Evolutionary conservation across 768 basidiomycete genomes (phyloP).

Genomic region (Boletus barrowsii): DNA sequence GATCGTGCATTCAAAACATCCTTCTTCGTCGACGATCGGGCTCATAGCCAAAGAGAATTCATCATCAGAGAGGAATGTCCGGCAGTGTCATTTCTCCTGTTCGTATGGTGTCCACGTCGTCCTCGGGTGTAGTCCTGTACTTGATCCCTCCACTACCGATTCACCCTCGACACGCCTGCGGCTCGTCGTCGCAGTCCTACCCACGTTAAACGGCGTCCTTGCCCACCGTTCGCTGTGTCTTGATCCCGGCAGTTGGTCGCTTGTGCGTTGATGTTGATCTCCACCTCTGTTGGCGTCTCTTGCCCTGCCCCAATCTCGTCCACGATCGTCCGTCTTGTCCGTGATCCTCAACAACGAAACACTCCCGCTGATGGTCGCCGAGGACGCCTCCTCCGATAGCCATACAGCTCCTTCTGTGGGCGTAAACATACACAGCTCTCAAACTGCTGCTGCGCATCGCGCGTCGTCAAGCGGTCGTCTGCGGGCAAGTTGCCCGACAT

Average conservation of each 20-base stretch:
- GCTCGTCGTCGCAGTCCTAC: background rate
- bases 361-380: slow-evolving; percentile 44
- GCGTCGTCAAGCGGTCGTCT: slow-evolving; percentile 43
- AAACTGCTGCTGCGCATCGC: slow-evolving; percentile 51
- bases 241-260: background rate
- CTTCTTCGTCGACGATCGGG: background rate
- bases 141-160: slow-evolving; percentile 5
- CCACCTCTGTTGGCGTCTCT: background rate
- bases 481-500: slow-evolving; percentile 45
- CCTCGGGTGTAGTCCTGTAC: background rate
- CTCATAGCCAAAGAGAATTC: background rate
- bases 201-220: background rate
- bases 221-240: background rate
- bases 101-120: slow-evolving; percentile 15
- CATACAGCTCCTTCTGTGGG: slow-evolving; percentile 25
- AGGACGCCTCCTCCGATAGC: slow-evolving; percentile 14
- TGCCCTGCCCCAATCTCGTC: slow-evolving; percentile 9
- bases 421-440: slow-evolving; percentile 52
- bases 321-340: slow-evolving; percentile 37
- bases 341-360: slow-evolving; percentile 42
- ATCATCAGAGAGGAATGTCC: slow-evolving; percentile 23
- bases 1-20: slow-evolving; percentile 47
- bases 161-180: background rate
- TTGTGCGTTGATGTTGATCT: background rate
- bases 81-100: slow-evolving; percentile 23